Percentiles rank a stretch among this genome's conserved stretches.
These are phyloP conservation scores for Arachis stenosperma DNA, from an alignment of 306 rosid genomes.

Conservation along the genomic window DNA sequence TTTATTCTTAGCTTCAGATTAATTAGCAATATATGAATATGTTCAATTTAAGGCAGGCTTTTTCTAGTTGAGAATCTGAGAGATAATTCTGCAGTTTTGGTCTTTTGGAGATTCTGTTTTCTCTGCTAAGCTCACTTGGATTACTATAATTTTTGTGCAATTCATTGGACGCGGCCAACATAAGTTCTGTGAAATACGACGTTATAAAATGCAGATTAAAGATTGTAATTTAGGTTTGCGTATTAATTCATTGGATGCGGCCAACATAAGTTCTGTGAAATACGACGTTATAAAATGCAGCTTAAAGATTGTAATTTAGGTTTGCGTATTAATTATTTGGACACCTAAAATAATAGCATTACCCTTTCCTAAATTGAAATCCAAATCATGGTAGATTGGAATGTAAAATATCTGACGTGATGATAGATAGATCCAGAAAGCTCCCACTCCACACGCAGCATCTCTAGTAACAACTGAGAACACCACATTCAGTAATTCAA, in stretches of 20 bases:
- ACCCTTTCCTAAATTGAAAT: neutral
- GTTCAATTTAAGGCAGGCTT: neutral
- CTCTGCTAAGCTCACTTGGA: neutral
- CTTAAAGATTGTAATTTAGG: too few relatives aligned
- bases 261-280: neutral
- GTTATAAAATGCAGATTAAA: neutral
- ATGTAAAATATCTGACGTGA: neutral
- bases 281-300: neutral
- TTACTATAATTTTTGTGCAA: neutral
- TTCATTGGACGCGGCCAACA: neutral
- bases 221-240: too few relatives aligned
- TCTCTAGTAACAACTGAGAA: too few relatives aligned
- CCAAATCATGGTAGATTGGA: neutral
- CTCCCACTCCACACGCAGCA: too few relatives aligned
- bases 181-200: neutral
- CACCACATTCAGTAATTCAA: too few relatives aligned
- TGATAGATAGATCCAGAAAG: too few relatives aligned
- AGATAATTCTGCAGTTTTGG: neutral
- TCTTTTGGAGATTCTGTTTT: neutral
- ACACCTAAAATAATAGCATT: too few relatives aligned
- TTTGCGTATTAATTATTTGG: too few relatives aligned
- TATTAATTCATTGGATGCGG: too few relatives aligned
- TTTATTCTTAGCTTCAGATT: conserved; percentile 28
- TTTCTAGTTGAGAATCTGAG: neutral
- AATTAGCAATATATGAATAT: conserved; percentile 8